Conservation (phyloP, 495 filamentous ascomycete genomes). For the Daldinia childiae region DNA sequence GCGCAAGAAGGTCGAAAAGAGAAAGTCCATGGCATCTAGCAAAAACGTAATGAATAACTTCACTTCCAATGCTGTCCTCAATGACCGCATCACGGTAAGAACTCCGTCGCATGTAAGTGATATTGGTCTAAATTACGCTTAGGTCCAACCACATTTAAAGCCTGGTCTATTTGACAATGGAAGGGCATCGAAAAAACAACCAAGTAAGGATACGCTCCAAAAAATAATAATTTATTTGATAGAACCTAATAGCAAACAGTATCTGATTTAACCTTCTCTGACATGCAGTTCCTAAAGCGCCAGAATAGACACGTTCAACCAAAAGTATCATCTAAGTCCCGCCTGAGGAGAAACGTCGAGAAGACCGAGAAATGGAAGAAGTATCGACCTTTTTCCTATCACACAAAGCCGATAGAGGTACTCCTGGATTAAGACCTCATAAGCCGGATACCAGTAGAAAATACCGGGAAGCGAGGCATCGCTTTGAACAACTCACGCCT, state of each 20-base stretch:
- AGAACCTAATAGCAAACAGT: conserved; percentile 53
- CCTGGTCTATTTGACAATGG: conserved; percentile 79
- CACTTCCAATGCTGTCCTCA: conserved; percentile 68
- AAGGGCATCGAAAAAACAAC: conserved; percentile 66
- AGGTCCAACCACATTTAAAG: conserved; percentile 65
- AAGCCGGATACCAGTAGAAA: neutral
- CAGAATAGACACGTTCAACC: conserved; percentile 26
- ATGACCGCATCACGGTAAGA: conserved; percentile 70
- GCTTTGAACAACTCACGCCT: neutral
- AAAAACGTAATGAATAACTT: conserved; percentile 69
- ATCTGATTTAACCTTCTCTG: conserved; percentile 72
- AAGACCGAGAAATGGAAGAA: conserved; percentile 51
- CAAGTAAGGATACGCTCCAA: conserved; percentile 53
- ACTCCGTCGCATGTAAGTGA: neutral
- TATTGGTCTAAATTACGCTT: conserved; percentile 41
- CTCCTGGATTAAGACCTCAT: neutral
- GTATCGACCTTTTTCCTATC: conserved; percentile 55
- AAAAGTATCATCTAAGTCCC: conserved; percentile 35
- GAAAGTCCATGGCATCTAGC: conserved; percentile 47
- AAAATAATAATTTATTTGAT: neutral
- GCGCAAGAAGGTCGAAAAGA: conserved; percentile 50
- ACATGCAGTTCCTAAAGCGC: conserved; percentile 68
- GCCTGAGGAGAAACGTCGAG: conserved; percentile 37
- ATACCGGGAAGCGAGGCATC: neutral
- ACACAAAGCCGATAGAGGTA: conserved; percentile 11